Base-by-base conservation (phyloP, 768 basidiomycete species). In the Boletus rubropictus region DNA sequence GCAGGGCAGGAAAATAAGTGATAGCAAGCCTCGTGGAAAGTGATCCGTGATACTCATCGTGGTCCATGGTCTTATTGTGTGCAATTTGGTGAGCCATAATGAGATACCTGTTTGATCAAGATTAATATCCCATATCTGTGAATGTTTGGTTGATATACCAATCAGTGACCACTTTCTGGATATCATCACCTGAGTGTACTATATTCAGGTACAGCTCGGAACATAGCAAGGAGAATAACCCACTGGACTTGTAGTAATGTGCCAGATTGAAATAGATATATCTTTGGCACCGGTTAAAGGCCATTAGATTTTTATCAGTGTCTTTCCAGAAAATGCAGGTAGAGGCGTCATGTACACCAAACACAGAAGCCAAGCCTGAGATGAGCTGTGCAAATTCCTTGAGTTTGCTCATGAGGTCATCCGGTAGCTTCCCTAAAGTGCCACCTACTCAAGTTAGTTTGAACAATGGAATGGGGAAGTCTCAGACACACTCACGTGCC, bases 21-120 rank as follows among this genome's bases (percentile, higher is more conserved):
- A 48, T 12, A 24, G 39, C 56, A 4, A 60, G 28, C 33, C 35
- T 39, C n/a, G 62, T 41, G 29, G 54, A 54, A 18, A 64, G 40
- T 5, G 58, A 39, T 20, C 63, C 61, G 15, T 62, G 61, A 27
- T 62, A 48, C 39, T 64, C 61, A 7, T 62, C 57, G 11, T 64
- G 62, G 14, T 59, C 56, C 44, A 49, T 42, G 0, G 53, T 47
- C 10, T 41, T 36, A 10, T 65, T 59, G 47, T 63, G 63, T 14
- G 62, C 63, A 6, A 63, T 52, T 42, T 63, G 63, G 12, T 63
- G 62, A 2, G 53, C 60, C 50, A 65, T 60, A 3, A 63, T 55
- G 29, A 65, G 57, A 21, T 55, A 63, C 62, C 62, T 63, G 15
- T 42, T 37, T 4, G 20, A 34, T 20, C 0, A 11, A 31, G 32